A percentile compares a stretch with the other conserved stretches of the same genome.
Evolutionary conservation across 768 basidiomycete genomes (phyloP).

Genomic region (Kwoniella shandongensis): DNA sequence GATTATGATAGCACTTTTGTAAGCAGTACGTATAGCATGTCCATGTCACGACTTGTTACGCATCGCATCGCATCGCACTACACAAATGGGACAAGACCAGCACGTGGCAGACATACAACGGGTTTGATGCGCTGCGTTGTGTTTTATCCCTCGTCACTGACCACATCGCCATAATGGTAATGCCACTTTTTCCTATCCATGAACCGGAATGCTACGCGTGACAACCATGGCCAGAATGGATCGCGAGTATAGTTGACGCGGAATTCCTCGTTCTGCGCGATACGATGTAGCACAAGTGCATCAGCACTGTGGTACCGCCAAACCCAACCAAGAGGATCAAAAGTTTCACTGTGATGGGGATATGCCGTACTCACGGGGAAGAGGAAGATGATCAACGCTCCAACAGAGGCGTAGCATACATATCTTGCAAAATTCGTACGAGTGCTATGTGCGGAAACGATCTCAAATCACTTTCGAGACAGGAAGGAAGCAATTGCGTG

Average conservation of each 20-base stretch:
- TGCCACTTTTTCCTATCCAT: conserved; percentile 21
- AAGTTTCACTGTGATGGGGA: no score
- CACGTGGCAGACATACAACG: not conserved
- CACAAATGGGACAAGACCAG: no score
- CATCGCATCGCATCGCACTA: no score
- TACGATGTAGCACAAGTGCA: conserved; percentile 16
- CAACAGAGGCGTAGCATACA: conserved; percentile 23
- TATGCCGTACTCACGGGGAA: conserved; percentile 22
- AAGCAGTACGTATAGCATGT: not conserved
- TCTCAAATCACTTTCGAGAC: no score
- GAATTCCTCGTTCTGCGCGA: conserved; percentile 34
- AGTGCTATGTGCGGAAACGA: not conserved
- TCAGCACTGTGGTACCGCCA: conserved; percentile 7
- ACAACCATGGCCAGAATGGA: conserved; percentile 24
- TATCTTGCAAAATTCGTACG: not conserved
- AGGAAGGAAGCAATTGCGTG: no score
- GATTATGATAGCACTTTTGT: no score
- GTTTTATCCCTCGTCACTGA: conserved; percentile 1
- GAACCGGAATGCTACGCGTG: conserved; percentile 11
- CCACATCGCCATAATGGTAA: conserved; percentile 6
- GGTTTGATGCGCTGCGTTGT: no score
- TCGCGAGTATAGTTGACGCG: conserved; percentile 9
- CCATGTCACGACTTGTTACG: not conserved
- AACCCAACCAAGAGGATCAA: no score
- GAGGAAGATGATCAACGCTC: conserved; percentile 9